These are phyloP conservation scores for Suillus hirtellus DNA, from an alignment of 768 basidiomycete genomes.

Conservation along the genomic window DNA sequence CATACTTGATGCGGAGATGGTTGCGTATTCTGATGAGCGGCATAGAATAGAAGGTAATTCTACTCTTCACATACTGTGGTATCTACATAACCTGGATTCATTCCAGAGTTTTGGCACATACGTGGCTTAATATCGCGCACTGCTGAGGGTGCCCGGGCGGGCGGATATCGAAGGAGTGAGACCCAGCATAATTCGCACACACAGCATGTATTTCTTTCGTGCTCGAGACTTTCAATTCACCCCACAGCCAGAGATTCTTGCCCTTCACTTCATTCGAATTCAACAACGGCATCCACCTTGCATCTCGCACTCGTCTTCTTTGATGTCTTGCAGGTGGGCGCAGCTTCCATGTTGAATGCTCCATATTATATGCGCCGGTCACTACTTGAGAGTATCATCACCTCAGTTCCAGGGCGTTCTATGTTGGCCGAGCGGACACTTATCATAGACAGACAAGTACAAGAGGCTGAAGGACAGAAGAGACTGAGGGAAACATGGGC, in stretches of 20 bases:
- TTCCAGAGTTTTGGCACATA: constrained; percentile 78
- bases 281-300: constrained; percentile 36
- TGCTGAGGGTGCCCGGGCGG: constrained; percentile 52
- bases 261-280: constrained; percentile 43
- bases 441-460: constrained; percentile 34
- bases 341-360: constrained; percentile 49
- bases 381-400: constrained; percentile 59
- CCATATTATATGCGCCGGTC: constrained; percentile 63
- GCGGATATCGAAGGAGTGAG: constrained; percentile 17
- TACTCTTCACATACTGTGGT: neutral
- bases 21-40: constrained; percentile 66
- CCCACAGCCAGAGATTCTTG: constrained; percentile 36
- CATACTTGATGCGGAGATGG: constrained; percentile 87
- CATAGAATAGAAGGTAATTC: constrained; percentile 67
- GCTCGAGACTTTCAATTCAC: constrained; percentile 35
- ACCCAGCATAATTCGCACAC: constrained; percentile 23
- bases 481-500: constrained; percentile 49
- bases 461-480: constrained; percentile 19
- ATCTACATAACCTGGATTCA: constrained; percentile 3
- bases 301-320: constrained; percentile 87
- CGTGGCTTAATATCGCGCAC: constrained; percentile 58
- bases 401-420: constrained; percentile 54
- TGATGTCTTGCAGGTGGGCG: constrained; percentile 75
- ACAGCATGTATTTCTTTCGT: constrained; percentile 16
- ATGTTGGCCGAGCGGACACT: constrained; percentile 59